Percentiles rank a stretch among this genome's conserved stretches.
Conservation (phyloP, 2,329 filamentous ascomycete genomes). For the Sclerotinia borealis region DNA sequence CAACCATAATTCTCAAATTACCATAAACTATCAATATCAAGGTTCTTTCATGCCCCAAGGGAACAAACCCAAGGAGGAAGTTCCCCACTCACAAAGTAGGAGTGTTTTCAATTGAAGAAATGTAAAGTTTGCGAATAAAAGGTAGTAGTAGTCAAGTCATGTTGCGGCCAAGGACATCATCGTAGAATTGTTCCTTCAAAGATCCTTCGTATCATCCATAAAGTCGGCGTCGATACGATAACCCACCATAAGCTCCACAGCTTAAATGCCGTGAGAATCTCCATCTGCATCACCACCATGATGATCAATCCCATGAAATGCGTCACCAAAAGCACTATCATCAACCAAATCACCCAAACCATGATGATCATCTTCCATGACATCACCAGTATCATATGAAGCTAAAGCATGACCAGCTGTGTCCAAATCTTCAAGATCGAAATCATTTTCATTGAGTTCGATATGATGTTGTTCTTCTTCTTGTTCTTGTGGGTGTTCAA, state of each 20-base stretch:
- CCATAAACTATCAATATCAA: not conserved
- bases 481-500: not conserved
- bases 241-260: not conserved
- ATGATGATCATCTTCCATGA: slow-evolving; percentile 40
- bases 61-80: not conserved
- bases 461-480: slow-evolving; percentile 24
- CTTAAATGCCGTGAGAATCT: slow-evolving; percentile 16
- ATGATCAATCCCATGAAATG: slow-evolving; percentile 59
- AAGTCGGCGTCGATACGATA: not conserved
- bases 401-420: slow-evolving; percentile 66
- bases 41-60: slow-evolving; percentile 6
- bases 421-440: slow-evolving; percentile 60
- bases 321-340: slow-evolving; percentile 77
- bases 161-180: not conserved
- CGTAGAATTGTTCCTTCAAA: not conserved
- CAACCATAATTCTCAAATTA: not conserved
- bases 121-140: not conserved
- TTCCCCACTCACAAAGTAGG: slow-evolving; percentile 5
- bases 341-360: slow-evolving; percentile 59
- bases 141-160: not conserved
- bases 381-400: slow-evolving; percentile 52
- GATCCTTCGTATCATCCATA: not conserved
- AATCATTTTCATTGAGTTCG: slow-evolving; percentile 48
- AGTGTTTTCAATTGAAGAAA: slow-evolving; percentile 1
- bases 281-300: slow-evolving; percentile 18